phyloP scores from a whole-genome alignment of 306 rosid genomes.

The Rubus parviflorus region DNA sequence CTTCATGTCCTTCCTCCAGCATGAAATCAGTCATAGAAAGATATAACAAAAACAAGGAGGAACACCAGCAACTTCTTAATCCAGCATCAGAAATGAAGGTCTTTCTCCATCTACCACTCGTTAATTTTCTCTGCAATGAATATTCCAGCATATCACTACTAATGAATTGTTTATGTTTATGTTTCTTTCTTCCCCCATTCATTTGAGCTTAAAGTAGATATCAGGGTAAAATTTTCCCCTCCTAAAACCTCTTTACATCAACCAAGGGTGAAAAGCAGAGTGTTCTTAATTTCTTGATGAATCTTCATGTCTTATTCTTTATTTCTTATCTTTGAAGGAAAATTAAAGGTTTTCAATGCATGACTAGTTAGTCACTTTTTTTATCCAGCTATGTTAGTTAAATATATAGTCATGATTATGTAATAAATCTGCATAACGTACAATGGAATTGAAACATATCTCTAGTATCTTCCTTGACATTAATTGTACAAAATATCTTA shows the following conservation, averaged over 20 bases:
- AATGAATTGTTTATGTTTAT: background rate
- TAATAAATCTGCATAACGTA: too few species aligned
- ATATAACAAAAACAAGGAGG: slow-evolving; percentile 57
- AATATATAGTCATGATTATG: background rate
- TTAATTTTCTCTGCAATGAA: background rate
- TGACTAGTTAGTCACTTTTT: background rate
- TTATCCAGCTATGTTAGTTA: background rate
- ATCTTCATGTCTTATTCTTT: background rate
- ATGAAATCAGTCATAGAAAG: slow-evolving; percentile 58
- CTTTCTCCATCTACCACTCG: slow-evolving; percentile 20
- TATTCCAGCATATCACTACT: background rate
- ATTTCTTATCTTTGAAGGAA: background rate
- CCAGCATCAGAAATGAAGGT: slow-evolving; percentile 72
- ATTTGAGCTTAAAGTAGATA: slow-evolving; percentile 3
- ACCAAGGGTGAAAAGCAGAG: background rate
- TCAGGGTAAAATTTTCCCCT: background rate
- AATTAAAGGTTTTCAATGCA: background rate
- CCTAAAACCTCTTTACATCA: background rate
- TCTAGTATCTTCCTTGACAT: background rate
- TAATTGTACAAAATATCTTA: background rate
- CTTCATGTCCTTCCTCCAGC: slow-evolving; percentile 44
- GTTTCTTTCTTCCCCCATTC: background rate
- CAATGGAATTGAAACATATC: background rate
- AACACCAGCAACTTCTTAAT: slow-evolving; percentile 46
- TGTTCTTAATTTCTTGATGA: background rate